Evolutionary conservation across 2,329 filamentous ascomycete genomes (phyloP).

Genomic region (Neoarthrinium moseri): DNA sequence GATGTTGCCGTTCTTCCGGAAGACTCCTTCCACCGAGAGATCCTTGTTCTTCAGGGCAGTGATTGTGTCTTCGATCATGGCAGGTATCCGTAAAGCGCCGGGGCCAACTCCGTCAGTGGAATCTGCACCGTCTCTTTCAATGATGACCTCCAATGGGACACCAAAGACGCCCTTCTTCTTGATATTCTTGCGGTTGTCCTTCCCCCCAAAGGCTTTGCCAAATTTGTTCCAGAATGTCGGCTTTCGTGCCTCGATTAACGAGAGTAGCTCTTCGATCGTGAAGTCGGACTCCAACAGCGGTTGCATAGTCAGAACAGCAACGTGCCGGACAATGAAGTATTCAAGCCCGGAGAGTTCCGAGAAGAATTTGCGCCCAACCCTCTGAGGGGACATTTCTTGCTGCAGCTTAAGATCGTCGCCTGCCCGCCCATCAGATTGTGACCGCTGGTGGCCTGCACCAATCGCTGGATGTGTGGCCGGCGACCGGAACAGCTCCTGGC

Average conservation of each 20-base stretch:
- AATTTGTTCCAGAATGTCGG: slow-evolving; percentile 98
- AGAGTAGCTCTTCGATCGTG: slow-evolving; percentile 87
- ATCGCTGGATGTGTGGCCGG: slow-evolving; percentile 61
- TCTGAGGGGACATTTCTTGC: slow-evolving; percentile 53
- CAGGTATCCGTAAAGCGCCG: slow-evolving; percentile 83
- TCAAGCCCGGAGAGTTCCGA: slow-evolving; percentile 93
- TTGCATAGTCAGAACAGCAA: slow-evolving; percentile 93
- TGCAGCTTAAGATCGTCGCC: slow-evolving; percentile 48
- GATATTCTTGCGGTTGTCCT: slow-evolving; percentile 70
- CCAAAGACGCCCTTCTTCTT: slow-evolving; percentile 97
- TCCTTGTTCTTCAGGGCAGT: slow-evolving; percentile 98
- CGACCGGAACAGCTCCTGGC: slow-evolving; percentile 63
- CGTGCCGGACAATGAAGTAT: slow-evolving; percentile 94
- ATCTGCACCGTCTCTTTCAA: slow-evolving; percentile 92
- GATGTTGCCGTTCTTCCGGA: slow-evolving; percentile 99
- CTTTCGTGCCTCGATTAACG: slow-evolving; percentile 90
- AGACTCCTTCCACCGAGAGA: slow-evolving; percentile 96
- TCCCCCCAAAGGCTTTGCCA: slow-evolving; percentile 86
- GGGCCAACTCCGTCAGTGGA: slow-evolving; percentile 97
- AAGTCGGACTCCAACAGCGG: slow-evolving; percentile 88
- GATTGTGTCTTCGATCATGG: slow-evolving; percentile 92
- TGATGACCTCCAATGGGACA: slow-evolving; percentile 80
- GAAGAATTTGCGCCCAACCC: slow-evolving; percentile 77
- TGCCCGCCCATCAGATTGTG: slow-evolving; percentile 53
- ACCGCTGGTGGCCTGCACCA: slow-evolving; percentile 66